These are phyloP conservation scores for Cephalotrichum gorgonifer DNA, from an alignment of 2,329 filamentous ascomycete species.

Conservation along the genomic window DNA sequence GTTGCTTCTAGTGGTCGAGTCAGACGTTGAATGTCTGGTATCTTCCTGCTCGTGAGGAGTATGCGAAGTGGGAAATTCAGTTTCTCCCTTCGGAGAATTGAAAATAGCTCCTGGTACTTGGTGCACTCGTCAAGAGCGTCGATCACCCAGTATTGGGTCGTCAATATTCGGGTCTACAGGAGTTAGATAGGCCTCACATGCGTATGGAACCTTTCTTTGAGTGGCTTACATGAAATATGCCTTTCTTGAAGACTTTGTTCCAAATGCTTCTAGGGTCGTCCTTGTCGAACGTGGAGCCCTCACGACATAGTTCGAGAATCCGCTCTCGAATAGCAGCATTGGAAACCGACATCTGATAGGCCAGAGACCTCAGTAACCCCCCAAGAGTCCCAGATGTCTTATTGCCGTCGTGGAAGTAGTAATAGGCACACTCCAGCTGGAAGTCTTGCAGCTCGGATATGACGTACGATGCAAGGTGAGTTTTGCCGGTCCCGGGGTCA, in stretches of 20 bases:
- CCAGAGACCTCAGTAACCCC: conserved; percentile 15
- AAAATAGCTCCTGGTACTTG: neutral
- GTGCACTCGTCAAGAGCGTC: neutral
- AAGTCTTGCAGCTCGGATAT: neutral
- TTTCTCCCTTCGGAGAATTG: conserved; percentile 11
- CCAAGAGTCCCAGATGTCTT: conserved; percentile 8
- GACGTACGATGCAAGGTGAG: neutral
- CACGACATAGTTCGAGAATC: conserved; percentile 13
- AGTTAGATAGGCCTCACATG: neutral
- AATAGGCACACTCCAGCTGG: conserved; percentile 3
- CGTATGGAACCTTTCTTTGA: neutral
- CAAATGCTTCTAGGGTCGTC: conserved; percentile 18
- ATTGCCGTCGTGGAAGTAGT: conserved; percentile 13
- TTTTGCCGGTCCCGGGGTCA: neutral
- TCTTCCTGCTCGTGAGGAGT: conserved; percentile 17
- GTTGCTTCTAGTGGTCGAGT: neutral
- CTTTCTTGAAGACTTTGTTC: conserved; percentile 19
- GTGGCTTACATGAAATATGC: conserved; percentile 16
- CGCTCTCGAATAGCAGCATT: conserved; percentile 12
- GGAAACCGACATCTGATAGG: conserved; percentile 20
- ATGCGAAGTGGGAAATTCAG: conserved; percentile 14
- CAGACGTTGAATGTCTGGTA: conserved; percentile 11
- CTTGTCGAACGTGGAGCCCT: conserved; percentile 12
- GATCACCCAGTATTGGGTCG: neutral
- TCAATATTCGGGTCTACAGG: neutral